Conservation (phyloP, 352 stramenopile genomes). For the Pythium sukuiense region DNA sequence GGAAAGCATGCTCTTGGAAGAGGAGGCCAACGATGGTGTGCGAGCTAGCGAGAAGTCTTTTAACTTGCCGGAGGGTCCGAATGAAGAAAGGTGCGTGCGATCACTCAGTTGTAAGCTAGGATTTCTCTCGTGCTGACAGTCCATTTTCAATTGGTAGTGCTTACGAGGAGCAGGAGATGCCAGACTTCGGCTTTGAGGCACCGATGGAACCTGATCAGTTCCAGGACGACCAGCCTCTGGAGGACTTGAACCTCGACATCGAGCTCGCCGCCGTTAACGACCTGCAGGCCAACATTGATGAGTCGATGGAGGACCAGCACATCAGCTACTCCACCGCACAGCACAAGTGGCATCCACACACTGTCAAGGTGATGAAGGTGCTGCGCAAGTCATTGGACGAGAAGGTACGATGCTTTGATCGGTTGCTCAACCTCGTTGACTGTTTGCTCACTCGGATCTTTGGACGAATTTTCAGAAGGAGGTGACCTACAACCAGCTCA, state of each 20-base stretch:
- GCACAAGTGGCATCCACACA: slow-evolving; percentile 98
- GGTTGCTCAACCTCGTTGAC: neutral
- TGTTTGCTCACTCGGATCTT: neutral
- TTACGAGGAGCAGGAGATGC: slow-evolving; percentile 44
- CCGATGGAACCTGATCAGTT: slow-evolving; percentile 46
- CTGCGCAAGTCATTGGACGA: slow-evolving; percentile 70
- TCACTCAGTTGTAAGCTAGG: no score
- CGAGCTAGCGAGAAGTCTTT: slow-evolving; percentile 25
- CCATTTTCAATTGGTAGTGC: slow-evolving; percentile 6
- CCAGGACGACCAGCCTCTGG: slow-evolving; percentile 40
- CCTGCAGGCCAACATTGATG: slow-evolving; percentile 62
- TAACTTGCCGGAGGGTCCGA: slow-evolving; percentile 23
- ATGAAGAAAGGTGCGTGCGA: slow-evolving; percentile 11
- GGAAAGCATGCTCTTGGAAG: slow-evolving; percentile 22
- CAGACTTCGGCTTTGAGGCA: slow-evolving; percentile 56
- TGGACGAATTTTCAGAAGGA: slow-evolving; percentile 38
- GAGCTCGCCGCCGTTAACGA: slow-evolving; percentile 81
- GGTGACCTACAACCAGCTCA: slow-evolving; percentile 86
- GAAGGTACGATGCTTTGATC: slow-evolving; percentile 36
- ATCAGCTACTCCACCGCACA: slow-evolving; percentile 51
- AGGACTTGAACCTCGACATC: slow-evolving; percentile 79
- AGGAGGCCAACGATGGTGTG: slow-evolving; percentile 10
- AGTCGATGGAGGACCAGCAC: slow-evolving; percentile 33
- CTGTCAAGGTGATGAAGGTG: slow-evolving; percentile 94
- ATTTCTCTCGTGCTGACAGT: no score